These are phyloP conservation scores for Pneumocystis sp. DNA, from an alignment of 1,139 yeast species.

Conservation along the genomic window DNA sequence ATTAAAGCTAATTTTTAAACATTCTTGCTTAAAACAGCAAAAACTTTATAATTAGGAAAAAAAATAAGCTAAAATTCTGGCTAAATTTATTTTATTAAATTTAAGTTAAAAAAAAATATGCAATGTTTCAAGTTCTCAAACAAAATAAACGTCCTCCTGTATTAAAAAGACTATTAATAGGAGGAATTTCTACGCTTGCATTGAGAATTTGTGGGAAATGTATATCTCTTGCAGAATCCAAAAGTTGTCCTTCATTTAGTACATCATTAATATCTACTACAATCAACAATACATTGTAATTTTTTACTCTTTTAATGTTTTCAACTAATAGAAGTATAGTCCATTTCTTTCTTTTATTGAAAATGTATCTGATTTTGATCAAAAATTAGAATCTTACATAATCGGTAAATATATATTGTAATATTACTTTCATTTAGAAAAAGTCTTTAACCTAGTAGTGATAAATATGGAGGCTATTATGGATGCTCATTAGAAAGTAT, in stretches of 20 bases:
- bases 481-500: not conserved
- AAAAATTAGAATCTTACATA: not conserved
- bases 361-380: not conserved
- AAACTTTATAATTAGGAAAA: not conserved
- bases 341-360: not conserved
- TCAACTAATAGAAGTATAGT: not conserved
- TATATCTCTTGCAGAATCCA: not conserved
- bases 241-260: slow-evolving; percentile 1
- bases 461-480: not conserved
- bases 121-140: not conserved
- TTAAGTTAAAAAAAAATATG: not conserved
- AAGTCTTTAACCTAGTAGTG: not conserved
- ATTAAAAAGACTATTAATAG: not conserved
- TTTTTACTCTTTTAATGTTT: not conserved
- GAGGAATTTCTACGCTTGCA: not conserved
- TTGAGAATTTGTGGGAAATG: not conserved
- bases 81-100: not conserved
- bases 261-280: slow-evolving; percentile 1
- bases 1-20: not conserved
- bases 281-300: not conserved
- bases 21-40: not conserved
- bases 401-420: not conserved
- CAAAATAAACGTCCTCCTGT: not conserved
- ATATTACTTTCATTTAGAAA: not conserved
- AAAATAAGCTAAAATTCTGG: not conserved